These are phyloP conservation scores for Didymella exigua DNA, from an alignment of 2,329 filamentous ascomycete genomes.

Conservation along the genomic window DNA sequence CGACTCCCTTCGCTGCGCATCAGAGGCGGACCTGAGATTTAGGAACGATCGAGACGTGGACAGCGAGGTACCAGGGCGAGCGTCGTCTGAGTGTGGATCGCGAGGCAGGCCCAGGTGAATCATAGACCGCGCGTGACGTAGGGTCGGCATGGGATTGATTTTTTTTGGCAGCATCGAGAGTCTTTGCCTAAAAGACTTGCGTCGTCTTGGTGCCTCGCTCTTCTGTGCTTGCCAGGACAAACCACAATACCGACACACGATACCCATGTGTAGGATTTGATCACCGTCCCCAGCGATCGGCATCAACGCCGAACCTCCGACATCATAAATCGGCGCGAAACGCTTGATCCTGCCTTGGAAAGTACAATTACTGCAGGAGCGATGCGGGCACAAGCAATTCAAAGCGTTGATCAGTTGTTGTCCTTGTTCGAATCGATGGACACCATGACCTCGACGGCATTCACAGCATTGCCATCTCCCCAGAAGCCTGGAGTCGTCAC, in stretches of 20 bases:
- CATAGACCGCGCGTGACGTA: slow-evolving; percentile 24
- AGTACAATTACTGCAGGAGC: slow-evolving; percentile 30
- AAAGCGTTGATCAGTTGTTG: slow-evolving; percentile 27
- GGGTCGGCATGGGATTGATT: slow-evolving; percentile 15
- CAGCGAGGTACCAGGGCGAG: background rate
- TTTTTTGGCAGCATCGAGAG: slow-evolving; percentile 23
- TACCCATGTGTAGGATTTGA: slow-evolving; percentile 29
- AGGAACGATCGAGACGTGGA: slow-evolving; percentile 13
- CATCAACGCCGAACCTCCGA: slow-evolving; percentile 23
- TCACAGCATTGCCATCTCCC: slow-evolving; percentile 17
- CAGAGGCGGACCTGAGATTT: slow-evolving; percentile 15
- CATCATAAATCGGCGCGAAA: slow-evolving; percentile 36
- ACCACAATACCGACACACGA: slow-evolving; percentile 34
- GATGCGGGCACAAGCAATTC: slow-evolving; percentile 34
- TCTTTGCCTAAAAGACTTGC: background rate
- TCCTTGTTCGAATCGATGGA: slow-evolving; percentile 5
- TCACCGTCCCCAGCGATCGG: background rate
- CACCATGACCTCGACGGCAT: slow-evolving; percentile 1
- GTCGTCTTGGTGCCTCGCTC: slow-evolving; percentile 4
- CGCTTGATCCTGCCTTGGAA: slow-evolving; percentile 25
- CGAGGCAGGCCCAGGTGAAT: slow-evolving; percentile 5
- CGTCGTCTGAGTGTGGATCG: background rate
- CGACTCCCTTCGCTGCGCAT: slow-evolving; percentile 18
- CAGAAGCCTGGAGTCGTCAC: background rate
- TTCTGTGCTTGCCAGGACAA: slow-evolving; percentile 28